Percentiles rank a stretch among this genome's conserved stretches.
Evolutionary conservation across 768 basidiomycete genomes (phyloP).

Genomic region (Hygrophorus pudorinus): DNA sequence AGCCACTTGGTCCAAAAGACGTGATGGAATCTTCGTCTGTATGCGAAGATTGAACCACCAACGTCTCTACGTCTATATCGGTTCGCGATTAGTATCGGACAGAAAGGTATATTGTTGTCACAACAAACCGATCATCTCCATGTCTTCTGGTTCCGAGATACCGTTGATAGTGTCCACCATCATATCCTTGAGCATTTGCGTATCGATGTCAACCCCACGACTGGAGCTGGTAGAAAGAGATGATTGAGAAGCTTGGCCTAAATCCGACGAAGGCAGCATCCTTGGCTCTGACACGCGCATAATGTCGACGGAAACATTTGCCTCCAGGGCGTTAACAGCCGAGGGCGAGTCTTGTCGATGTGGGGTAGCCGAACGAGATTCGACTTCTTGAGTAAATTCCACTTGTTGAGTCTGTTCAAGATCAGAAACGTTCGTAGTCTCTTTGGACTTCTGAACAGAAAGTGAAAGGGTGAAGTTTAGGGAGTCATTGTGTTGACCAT

Average conservation of each 20-base stretch:
- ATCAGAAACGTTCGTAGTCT: neutral
- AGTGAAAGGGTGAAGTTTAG: too few species aligned
- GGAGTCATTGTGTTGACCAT: neutral
- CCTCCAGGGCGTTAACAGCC: neutral
- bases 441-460: too few species aligned
- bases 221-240: conserved; percentile 4
- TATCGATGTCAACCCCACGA: conserved; percentile 23
- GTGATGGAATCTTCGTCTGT: conserved; percentile 24
- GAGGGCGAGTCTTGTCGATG: neutral
- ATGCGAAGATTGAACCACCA: conserved; percentile 11
- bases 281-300: too few species aligned
- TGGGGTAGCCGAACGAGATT: conserved; percentile 8
- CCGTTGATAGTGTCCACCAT: conserved; percentile 9
- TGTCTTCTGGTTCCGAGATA: conserved; percentile 19
- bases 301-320: neutral
- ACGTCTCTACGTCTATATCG: conserved; percentile 33
- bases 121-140: conserved; percentile 39
- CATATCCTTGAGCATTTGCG: conserved; percentile 27
- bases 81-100: neutral
- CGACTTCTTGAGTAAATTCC: conserved; percentile 45
- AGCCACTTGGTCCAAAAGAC: conserved; percentile 21
- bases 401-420: conserved; percentile 13
- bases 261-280: too few species aligned
- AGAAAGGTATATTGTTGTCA: neutral
- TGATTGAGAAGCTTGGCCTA: too few species aligned